Base-by-base conservation (phyloP, 306 rosid genomes). In the Inga laurina region DNA sequence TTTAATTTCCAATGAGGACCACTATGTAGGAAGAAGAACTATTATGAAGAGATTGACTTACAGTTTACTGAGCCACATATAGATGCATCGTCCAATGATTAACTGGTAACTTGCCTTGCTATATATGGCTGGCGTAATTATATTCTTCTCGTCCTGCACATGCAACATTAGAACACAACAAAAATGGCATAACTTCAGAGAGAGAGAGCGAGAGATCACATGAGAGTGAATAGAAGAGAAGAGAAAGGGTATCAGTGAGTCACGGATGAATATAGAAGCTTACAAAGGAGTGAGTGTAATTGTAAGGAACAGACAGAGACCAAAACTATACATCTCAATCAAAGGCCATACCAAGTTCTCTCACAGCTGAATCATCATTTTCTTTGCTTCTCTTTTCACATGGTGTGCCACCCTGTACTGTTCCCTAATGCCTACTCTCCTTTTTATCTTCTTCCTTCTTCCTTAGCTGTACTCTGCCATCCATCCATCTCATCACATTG, bases 221-320 rank as follows among this genome's bases (percentile, higher is more conserved):
- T 88, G 65, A 22, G 18, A 34, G 62, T 34, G 88, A 82, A 7
- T 84, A 27, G 30, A 27, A 27, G 30, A 46, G 24, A 56, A 21
- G 12, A 86, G 14, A n/a, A 9, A 22, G 32, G 30, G 64, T 27
- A 19, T 3, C 14, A 57, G 65, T 8, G 32, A 57, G 18, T 24
- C 71, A 91, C 95, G 95, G 94, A 90, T 84, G 93, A 92, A 88
- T 82, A 18, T 74, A 84, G 87, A 88, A 91, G 37, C 18, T 44
- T 85, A 90, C 90, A 84, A 87, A 75, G 57, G 30, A 65, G 30
- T n/a, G 46, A 77, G 84, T 77, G 37, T 39, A 39, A 39, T 44
- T 79, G 65, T 81, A 85, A 87, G 68, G 74, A 79, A 87, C 80
- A 83, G 62, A 73, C 79, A 78, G 11, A 74, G 24, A 69, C 34